These are phyloP conservation scores for Colletotrichum costaricense DNA, from an alignment of 2,329 filamentous ascomycete genomes.

Conservation along the genomic window DNA sequence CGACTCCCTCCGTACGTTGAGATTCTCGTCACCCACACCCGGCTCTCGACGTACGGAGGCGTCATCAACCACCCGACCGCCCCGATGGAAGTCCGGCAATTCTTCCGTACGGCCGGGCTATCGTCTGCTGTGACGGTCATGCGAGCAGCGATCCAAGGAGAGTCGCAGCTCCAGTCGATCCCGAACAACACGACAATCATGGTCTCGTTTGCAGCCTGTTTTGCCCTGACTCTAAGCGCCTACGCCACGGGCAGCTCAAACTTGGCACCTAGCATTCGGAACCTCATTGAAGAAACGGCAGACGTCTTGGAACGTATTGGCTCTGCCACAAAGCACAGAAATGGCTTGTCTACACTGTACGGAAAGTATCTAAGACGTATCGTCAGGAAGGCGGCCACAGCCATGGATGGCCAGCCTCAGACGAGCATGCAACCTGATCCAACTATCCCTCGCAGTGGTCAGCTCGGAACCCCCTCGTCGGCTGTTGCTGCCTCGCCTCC, in stretches of 20 bases:
- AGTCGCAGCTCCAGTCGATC: constrained; percentile 77
- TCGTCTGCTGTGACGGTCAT: constrained; percentile 81
- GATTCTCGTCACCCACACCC: constrained; percentile 78
- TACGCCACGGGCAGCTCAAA: constrained; percentile 67
- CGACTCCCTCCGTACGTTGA: constrained; percentile 79
- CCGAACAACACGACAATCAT: constrained; percentile 84
- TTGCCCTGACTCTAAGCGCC: constrained; percentile 72
- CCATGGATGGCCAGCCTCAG: constrained; percentile 25
- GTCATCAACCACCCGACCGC: constrained; percentile 81
- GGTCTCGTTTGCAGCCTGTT: constrained; percentile 81
- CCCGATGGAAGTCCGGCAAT: constrained; percentile 76
- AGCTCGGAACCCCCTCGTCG: constrained; percentile 20
- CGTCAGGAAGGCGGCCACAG: constrained; percentile 50
- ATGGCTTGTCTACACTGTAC: constrained; percentile 70
- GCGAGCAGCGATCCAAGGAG: constrained; percentile 78
- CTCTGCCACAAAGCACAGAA: constrained; percentile 72
- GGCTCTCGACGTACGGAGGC: constrained; percentile 78
- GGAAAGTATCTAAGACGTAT: constrained; percentile 58
- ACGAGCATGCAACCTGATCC: constrained; percentile 12
- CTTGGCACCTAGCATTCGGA: constrained; percentile 71
- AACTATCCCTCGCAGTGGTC: constrained; percentile 9
- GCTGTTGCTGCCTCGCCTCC: constrained; percentile 21
- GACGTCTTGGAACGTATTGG: constrained; percentile 77
- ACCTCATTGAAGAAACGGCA: constrained; percentile 75
- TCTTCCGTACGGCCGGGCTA: constrained; percentile 77